Evolutionary conservation across 2,329 filamentous ascomycete genomes (phyloP).

Genomic region (Gnomoniopsis sp.): DNA sequence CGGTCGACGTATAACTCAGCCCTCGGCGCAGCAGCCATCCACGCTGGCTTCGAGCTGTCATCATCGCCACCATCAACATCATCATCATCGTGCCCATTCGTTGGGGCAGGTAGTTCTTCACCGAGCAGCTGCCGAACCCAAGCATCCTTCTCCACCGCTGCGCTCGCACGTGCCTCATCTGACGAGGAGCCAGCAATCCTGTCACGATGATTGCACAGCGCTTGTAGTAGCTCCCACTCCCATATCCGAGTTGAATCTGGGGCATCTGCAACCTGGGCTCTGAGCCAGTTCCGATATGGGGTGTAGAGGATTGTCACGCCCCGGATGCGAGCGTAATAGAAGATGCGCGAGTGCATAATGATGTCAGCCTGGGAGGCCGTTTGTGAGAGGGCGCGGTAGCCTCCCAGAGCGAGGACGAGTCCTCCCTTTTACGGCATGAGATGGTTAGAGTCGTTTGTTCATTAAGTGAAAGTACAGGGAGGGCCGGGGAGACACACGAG

Average conservation of each 20-base stretch:
- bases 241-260: conserved; percentile 24
- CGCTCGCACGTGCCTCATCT: not conserved
- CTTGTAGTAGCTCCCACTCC: conserved; percentile 18
- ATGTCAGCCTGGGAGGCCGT: conserved; percentile 18
- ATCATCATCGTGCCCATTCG: not conserved
- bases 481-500: conserved; percentile 6
- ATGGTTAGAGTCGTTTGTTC: not conserved
- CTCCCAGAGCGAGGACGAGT: conserved; percentile 17
- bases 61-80: not conserved
- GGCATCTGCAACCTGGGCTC: conserved; percentile 30
- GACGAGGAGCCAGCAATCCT: conserved; percentile 3
- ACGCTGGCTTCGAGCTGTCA: conserved; percentile 27
- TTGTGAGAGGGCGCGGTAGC: conserved; percentile 13
- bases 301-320: conserved; percentile 60
- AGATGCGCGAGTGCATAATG: conserved; percentile 33
- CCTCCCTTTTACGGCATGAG: conserved; percentile 6
- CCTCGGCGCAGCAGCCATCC: conserved; percentile 49
- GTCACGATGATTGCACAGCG: conserved; percentile 22
- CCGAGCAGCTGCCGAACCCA: conserved; percentile 12
- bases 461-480: too few species aligned
- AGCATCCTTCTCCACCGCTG: conserved; percentile 10
- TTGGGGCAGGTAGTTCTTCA: not conserved
- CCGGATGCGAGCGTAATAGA: conserved; percentile 58
- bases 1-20: conserved; percentile 44
- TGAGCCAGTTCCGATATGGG: conserved; percentile 65